These are phyloP conservation scores for Pseudoperonospora humuli DNA, from an alignment of 352 stramenopile genomes.

Conservation along the genomic window DNA sequence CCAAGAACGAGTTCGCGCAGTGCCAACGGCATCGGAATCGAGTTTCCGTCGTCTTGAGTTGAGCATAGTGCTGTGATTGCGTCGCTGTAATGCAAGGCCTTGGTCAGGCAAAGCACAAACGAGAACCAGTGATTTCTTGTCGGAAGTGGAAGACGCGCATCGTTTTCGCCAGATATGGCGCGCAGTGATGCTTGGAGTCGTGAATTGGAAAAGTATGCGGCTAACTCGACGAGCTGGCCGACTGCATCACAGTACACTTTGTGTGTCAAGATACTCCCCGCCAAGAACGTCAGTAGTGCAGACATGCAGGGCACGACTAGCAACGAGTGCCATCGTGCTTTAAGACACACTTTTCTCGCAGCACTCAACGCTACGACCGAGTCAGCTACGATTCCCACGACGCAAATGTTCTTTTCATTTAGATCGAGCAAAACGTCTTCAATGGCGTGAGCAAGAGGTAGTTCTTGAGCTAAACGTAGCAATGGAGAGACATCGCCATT, in stretches of 20 bases:
- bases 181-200: conserved; percentile 32
- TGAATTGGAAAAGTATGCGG: conserved; percentile 50
- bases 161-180: conserved; percentile 31
- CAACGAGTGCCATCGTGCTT: conserved; percentile 31
- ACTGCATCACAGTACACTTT: conserved; percentile 36
- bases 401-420: conserved; percentile 44
- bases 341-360: conserved; percentile 38
- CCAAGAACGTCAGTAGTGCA: conserved; percentile 42
- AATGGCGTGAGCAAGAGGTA: conserved; percentile 32
- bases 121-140: conserved; percentile 57
- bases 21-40: conserved; percentile 22
- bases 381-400: conserved; percentile 72
- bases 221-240: conserved; percentile 55
- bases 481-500: conserved; percentile 9
- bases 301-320: conserved; percentile 67
- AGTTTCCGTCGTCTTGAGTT: conserved; percentile 13
- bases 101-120: conserved; percentile 49
- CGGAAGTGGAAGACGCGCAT: conserved; percentile 40
- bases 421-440: conserved; percentile 50
- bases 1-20: conserved; percentile 52
- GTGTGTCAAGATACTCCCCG: conserved; percentile 50
- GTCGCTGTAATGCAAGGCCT: conserved; percentile 40
- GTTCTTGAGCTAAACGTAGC: conserved; percentile 4
- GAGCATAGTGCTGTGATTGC: conserved; percentile 47
- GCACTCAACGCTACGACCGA: conserved; percentile 51